Conservation (phyloP, 179 eudicot genomes). For the Silene coronaria region DNA sequence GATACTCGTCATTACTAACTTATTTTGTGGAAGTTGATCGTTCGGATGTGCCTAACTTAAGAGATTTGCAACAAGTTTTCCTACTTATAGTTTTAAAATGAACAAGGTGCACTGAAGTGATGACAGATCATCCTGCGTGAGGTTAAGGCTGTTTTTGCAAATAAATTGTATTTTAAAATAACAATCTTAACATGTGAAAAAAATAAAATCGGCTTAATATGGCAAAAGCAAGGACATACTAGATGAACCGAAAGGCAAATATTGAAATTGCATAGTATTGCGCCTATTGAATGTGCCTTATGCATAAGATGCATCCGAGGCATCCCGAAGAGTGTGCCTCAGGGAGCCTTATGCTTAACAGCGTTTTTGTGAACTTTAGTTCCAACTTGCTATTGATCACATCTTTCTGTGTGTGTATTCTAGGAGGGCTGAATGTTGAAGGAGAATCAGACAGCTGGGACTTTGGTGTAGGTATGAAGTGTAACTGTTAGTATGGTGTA, state of each 20-base stretch:
- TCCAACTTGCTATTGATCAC: conserved; percentile 17
- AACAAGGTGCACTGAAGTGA: neutral
- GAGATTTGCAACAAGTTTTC: neutral
- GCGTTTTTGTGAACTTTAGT: neutral
- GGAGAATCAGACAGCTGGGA: conserved; percentile 99
- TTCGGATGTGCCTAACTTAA: neutral
- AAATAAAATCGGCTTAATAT: no score
- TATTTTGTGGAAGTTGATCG: neutral
- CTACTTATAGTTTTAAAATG: neutral
- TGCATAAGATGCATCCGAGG: no score
- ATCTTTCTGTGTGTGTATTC: conserved; percentile 9
- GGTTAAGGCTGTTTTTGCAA: neutral
- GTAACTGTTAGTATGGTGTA: neutral
- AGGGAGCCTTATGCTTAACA: neutral
- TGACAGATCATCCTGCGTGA: neutral
- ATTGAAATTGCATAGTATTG: no score
- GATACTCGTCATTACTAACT: neutral
- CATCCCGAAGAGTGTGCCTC: neutral
- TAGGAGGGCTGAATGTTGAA: conserved; percentile 95
- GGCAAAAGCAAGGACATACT: no score
- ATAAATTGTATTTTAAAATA: neutral
- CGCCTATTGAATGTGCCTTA: no score
- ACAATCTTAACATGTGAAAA: no score
- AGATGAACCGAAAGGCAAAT: no score
- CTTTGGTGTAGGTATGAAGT: conserved; percentile 82